Conservation (phyloP, 1,284 basidiomycete genomes). For the Amylostereum areolatum region DNA sequence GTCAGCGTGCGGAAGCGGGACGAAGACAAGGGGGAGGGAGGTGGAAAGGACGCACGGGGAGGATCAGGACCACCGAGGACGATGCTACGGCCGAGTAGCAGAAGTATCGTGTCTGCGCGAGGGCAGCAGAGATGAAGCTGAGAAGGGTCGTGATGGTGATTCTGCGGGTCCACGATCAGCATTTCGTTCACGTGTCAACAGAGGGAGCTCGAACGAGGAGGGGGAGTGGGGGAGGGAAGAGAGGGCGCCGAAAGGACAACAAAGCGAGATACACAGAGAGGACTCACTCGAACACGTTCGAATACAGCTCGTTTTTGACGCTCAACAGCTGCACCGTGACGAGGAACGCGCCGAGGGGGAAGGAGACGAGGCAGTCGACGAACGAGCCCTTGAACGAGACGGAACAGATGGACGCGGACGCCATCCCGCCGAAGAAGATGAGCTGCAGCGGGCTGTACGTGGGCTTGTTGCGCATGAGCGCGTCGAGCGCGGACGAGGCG, state of each 20-base stretch:
- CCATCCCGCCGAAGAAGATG: slow-evolving; percentile 76
- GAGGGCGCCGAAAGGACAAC: no score
- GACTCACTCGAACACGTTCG: slow-evolving; percentile 78
- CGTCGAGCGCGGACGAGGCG: slow-evolving; percentile 69
- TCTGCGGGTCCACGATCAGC: slow-evolving; percentile 22
- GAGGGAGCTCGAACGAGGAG: no score
- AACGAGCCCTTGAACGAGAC: slow-evolving; percentile 74
- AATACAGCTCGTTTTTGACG: slow-evolving; percentile 77
- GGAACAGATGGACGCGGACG: slow-evolving; percentile 74
- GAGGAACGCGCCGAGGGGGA: slow-evolving; percentile 77
- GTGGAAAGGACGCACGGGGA: slow-evolving; percentile 51
- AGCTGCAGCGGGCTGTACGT: slow-evolving; percentile 64
- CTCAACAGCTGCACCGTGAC: slow-evolving; percentile 71
- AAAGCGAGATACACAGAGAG: background rate
- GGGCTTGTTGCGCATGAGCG: slow-evolving; percentile 66
- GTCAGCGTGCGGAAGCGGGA: background rate
- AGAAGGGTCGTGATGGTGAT: slow-evolving; percentile 77
- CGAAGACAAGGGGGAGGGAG: background rate
- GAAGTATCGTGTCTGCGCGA: slow-evolving; percentile 66
- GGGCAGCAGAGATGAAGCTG: slow-evolving; percentile 77
- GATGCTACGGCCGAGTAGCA: slow-evolving; percentile 88
- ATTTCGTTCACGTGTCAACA: no score
- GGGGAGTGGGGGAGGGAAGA: no score
- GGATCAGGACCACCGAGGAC: slow-evolving; percentile 82
- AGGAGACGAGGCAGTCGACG: slow-evolving; percentile 71